A percentile compares a stretch with the other conserved stretches of the same genome.
Conservation (phyloP, 441 rosid genomes). For the Eutrema salsugineum region DNA sequence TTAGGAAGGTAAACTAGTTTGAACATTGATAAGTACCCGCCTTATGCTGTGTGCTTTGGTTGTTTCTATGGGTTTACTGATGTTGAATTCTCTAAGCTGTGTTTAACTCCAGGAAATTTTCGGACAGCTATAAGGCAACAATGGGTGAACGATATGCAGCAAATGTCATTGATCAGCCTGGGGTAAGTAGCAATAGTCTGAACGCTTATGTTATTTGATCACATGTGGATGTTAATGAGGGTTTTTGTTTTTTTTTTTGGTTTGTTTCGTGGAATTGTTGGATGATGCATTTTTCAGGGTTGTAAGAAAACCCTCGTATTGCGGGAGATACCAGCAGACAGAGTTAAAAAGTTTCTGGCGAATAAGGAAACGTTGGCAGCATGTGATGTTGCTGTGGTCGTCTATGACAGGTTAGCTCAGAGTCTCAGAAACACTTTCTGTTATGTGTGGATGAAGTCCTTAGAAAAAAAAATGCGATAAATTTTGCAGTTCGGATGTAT, state of each 20-base stretch:
- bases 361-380: slow-evolving; percentile 53
- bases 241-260: neutral
- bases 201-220: neutral
- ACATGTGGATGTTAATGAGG: neutral
- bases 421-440: slow-evolving; percentile 12
- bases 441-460: neutral
- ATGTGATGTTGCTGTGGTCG: slow-evolving; percentile 65
- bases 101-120: slow-evolving; percentile 51
- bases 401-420: slow-evolving; percentile 58
- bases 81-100: slow-evolving; percentile 2
- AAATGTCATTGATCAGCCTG: slow-evolving; percentile 50
- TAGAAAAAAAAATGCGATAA: neutral
- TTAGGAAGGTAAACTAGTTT: slow-evolving; percentile 47
- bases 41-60: neutral
- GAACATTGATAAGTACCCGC: neutral
- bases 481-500: slow-evolving; percentile 59
- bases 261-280: neutral
- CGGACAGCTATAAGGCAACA: slow-evolving; percentile 46
- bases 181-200: slow-evolving; percentile 39
- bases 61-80: neutral
- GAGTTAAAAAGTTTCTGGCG: slow-evolving; percentile 43
- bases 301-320: slow-evolving; percentile 57
- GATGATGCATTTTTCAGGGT: slow-evolving; percentile 35
- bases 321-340: slow-evolving; percentile 67
- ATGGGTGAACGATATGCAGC: slow-evolving; percentile 51